These are phyloP conservation scores for Ogataea naganishii DNA, from an alignment of 805 yeast species.

Conservation along the genomic window DNA sequence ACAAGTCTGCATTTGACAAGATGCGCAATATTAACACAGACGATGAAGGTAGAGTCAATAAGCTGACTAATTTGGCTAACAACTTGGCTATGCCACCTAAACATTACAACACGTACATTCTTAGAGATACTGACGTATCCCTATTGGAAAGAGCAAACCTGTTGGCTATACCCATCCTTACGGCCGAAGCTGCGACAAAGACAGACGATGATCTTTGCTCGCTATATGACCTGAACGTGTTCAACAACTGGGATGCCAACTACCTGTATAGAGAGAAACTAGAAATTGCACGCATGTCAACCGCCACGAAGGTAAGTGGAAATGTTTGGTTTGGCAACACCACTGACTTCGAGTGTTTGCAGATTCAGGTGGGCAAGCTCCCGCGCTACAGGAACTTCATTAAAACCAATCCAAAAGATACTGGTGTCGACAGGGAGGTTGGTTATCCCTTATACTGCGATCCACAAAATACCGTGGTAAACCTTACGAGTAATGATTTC, in stretches of 20 bases:
- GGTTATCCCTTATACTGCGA: conserved; percentile 37
- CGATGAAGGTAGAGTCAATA: not conserved
- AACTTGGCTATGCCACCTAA: too few species aligned
- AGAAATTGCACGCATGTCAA: conserved; percentile 79
- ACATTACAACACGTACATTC: conserved; percentile 20
- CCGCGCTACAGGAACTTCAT: conserved; percentile 1
- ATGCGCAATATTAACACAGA: not conserved
- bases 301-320: conserved; percentile 50
- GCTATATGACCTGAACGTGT: conserved; percentile 30
- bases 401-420: conserved; percentile 4
- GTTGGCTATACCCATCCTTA: conserved; percentile 20
- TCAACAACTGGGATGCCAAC: conserved; percentile 60
- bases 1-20: conserved; percentile 2
- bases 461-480: conserved; percentile 41
- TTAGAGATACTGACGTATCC: conserved; percentile 10
- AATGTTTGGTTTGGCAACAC: conserved; percentile 79
- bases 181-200: conserved; percentile 14
- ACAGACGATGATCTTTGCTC: conserved; percentile 21
- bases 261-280: conserved; percentile 64
- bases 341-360: conserved; percentile 51
- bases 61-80: not conserved
- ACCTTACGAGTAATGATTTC: conserved; percentile 24
- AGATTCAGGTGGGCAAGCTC: conserved; percentile 16
- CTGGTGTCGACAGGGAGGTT: conserved; percentile 1
- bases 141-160: conserved; percentile 13